These are phyloP conservation scores for Lachnellula hyalina DNA, from an alignment of 2,329 filamentous ascomycete genomes.

Conservation along the genomic window DNA sequence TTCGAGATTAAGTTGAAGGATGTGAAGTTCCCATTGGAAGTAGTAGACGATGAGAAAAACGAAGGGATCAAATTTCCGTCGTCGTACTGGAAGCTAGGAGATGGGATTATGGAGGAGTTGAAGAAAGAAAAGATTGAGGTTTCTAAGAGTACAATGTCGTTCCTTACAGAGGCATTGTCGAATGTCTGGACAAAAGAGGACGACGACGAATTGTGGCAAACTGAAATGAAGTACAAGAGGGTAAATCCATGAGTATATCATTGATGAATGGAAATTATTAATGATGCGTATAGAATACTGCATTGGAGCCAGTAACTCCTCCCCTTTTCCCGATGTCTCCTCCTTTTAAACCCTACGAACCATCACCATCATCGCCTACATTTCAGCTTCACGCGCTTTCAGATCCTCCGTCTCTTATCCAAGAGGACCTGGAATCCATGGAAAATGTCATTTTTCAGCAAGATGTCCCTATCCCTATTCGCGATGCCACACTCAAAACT, in stretches of 20 bases:
- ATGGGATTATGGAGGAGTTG: conserved; percentile 17
- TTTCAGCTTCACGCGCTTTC: conserved; percentile 24
- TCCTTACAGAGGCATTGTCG: conserved; percentile 17
- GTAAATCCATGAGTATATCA: conserved; percentile 11
- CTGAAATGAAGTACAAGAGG: conserved; percentile 18
- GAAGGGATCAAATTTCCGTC: conserved; percentile 24
- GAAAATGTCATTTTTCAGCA: conserved; percentile 28
- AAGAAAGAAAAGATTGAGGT: conserved; percentile 26
- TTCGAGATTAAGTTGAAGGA: conserved; percentile 25
- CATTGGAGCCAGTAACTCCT: conserved; percentile 27
- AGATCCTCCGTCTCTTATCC: conserved; percentile 21
- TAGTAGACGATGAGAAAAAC: conserved; percentile 22
- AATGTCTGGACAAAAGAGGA: conserved; percentile 20
- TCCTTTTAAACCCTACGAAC: conserved; percentile 18
- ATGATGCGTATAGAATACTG: conserved; percentile 13
- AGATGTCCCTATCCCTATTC: conserved; percentile 23
- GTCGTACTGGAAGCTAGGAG: conserved; percentile 13
- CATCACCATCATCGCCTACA: conserved; percentile 19
- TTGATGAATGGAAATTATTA: background rate
- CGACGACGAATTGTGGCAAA: conserved; percentile 18
- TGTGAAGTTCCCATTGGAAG: conserved; percentile 27
- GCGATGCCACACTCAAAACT: background rate
- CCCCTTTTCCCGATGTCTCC: conserved; percentile 24
- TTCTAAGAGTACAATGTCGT: conserved; percentile 22
- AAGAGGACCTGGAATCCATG: conserved; percentile 21